Conservation (phyloP, 1,284 basidiomycete species). For the Somion occarium region DNA sequence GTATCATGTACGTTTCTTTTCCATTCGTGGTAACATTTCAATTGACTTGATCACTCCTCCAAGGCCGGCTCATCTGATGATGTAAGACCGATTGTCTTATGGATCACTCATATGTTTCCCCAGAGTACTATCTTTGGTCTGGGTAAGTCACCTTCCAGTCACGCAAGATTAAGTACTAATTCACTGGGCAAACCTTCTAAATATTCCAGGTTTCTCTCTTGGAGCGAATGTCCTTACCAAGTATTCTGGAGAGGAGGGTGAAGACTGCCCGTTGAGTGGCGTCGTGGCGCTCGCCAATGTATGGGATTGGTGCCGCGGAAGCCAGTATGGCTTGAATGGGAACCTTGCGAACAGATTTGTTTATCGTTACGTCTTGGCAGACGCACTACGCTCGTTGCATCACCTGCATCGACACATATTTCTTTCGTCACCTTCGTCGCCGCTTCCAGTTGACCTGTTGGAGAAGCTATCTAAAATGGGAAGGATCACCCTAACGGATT, state of each 20-base stretch:
- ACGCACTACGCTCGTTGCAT: conserved; percentile 19
- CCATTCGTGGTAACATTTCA: not conserved
- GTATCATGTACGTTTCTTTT: conserved; percentile 21
- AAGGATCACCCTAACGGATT: conserved; percentile 18
- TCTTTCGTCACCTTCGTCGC: conserved; percentile 9
- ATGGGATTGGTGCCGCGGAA: conserved; percentile 22
- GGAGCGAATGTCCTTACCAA: conserved; percentile 25
- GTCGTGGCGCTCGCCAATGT: conserved; percentile 22
- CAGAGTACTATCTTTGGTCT: conserved; percentile 19
- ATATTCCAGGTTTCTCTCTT: conserved; percentile 23
- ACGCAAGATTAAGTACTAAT: not conserved
- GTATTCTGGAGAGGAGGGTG: conserved; percentile 25
- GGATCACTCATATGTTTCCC: conserved; percentile 23
- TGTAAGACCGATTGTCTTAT: conserved; percentile 21
- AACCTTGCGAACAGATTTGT: conserved; percentile 16
- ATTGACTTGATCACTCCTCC: not conserved
- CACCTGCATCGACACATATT: conserved; percentile 18
- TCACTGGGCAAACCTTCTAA: too few relatives aligned
- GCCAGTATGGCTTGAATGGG: conserved; percentile 14
- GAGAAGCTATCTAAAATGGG: conserved; percentile 13
- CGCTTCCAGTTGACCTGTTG: conserved; percentile 10
- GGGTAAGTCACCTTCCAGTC: too few relatives aligned
- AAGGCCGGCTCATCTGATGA: conserved; percentile 28
- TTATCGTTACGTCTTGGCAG: conserved; percentile 22
- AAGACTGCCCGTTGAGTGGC: conserved; percentile 20